Conservation (phyloP, 441 rosid genomes). For the Croton setiger region DNA sequence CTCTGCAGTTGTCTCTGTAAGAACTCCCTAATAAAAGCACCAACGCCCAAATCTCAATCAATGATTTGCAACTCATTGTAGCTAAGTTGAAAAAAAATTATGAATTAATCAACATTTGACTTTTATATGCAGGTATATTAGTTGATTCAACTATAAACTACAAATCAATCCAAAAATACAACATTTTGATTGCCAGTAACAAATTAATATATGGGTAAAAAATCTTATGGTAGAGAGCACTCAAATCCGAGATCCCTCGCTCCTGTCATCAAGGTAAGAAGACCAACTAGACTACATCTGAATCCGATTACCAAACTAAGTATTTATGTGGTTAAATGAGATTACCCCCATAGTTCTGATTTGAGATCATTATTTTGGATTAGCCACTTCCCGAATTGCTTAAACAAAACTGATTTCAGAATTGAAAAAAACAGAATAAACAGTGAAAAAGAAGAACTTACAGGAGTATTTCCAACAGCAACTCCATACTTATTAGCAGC, state of each 20-base stretch:
- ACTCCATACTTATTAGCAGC: slow-evolving; percentile 91
- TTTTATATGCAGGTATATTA: neutral
- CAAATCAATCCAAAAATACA: neutral
- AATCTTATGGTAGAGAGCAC: no score
- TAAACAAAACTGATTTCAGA: neutral
- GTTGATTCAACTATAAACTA: neutral
- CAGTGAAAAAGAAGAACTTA: slow-evolving; percentile 34
- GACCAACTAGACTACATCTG: no score
- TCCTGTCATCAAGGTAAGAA: no score
- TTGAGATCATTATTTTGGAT: neutral
- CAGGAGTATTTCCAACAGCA: slow-evolving; percentile 96
- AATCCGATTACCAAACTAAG: no score
- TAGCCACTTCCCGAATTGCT: neutral
- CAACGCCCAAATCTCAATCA: slow-evolving; percentile 10
- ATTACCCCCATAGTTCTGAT: neutral
- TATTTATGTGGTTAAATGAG: neutral
- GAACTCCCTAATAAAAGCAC: slow-evolving; percentile 64
- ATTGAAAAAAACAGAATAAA: neutral
- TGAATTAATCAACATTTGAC: neutral
- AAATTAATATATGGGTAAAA: no score
- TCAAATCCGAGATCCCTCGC: no score
- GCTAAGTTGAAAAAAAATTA: neutral
- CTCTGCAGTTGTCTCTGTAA: slow-evolving; percentile 94
- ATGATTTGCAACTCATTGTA: neutral
- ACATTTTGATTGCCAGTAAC: no score